These are phyloP conservation scores for Trichophyton mentagrophytes DNA, from an alignment of 2,329 filamentous ascomycete genomes.

Conservation along the genomic window DNA sequence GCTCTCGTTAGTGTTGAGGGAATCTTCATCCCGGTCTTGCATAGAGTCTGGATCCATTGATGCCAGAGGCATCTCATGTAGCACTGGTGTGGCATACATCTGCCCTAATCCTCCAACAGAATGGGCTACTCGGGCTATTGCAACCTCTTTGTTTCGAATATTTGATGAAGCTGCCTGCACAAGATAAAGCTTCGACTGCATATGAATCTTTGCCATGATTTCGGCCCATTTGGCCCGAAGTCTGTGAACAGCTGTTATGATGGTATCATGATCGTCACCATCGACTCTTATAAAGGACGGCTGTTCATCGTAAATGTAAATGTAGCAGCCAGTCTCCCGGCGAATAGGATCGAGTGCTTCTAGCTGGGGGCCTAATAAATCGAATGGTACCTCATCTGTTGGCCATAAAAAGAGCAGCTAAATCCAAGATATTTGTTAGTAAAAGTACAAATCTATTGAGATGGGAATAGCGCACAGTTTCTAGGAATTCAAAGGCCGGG, in stretches of 20 bases:
- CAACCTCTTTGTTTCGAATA: slow-evolving; percentile 17
- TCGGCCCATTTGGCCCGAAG: slow-evolving; percentile 21
- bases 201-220: slow-evolving; percentile 18
- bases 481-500: slow-evolving; percentile 14
- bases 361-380: slow-evolving; percentile 30
- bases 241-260: slow-evolving; percentile 25
- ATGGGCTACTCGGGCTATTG: slow-evolving; percentile 15
- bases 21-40: slow-evolving; percentile 14
- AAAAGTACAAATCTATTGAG: background rate
- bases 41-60: slow-evolving; percentile 15
- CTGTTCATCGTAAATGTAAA: slow-evolving; percentile 27
- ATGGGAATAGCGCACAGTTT: slow-evolving; percentile 15
- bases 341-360: slow-evolving; percentile 37
- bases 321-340: slow-evolving; percentile 26
- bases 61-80: slow-evolving; percentile 15
- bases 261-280: slow-evolving; percentile 22
- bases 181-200: slow-evolving; percentile 24
- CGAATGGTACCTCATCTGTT: slow-evolving; percentile 28
- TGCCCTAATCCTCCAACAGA: background rate
- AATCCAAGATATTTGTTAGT: slow-evolving; percentile 3
- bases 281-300: slow-evolving; percentile 22
- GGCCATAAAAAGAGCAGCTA: slow-evolving; percentile 37
- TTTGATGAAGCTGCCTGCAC: slow-evolving; percentile 19
- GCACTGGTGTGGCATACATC: slow-evolving; percentile 13
- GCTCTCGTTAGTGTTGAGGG: slow-evolving; percentile 21